Percentiles rank a stretch among this genome's conserved stretches.
These are phyloP conservation scores for Rhypophila decipiens DNA, from an alignment of 495 filamentous ascomycete genomes.

Conservation along the genomic window DNA sequence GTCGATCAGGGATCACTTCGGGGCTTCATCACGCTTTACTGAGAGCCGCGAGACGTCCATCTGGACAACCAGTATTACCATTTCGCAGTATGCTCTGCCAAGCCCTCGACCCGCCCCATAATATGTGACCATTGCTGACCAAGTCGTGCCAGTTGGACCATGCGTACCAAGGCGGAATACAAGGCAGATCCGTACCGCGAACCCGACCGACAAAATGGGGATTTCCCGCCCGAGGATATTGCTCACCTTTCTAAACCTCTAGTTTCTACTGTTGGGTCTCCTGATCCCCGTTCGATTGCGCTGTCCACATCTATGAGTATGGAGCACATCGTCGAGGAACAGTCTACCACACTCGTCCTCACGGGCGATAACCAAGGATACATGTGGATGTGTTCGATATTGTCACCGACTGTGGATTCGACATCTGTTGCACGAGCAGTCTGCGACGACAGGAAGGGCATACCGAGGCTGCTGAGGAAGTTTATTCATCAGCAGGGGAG, in stretches of 20 bases:
- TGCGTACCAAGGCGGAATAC: constrained; percentile 4
- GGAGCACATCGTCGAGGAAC: constrained; percentile 7
- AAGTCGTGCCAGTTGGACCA: constrained; percentile 5
- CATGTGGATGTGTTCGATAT: constrained; percentile 8
- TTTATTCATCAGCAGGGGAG: constrained; percentile 11
- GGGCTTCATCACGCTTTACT: constrained; percentile 7
- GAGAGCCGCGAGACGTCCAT: constrained; percentile 2
- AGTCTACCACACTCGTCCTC: constrained; percentile 5
- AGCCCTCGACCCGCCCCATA: no score
- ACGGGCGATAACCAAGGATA: constrained; percentile 6
- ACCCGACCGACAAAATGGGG: constrained; percentile 7
- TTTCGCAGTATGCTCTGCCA: constrained; percentile 8
- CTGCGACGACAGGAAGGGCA: not conserved
- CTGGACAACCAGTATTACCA: constrained; percentile 11
- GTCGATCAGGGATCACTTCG: constrained; percentile 9
- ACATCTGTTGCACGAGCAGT: not conserved
- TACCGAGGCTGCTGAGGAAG: not conserved
- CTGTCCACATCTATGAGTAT: not conserved
- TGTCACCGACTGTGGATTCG: not conserved
- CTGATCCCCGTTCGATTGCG: no score
- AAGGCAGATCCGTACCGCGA: not conserved
- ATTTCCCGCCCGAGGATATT: constrained; percentile 12
- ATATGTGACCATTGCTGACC: no score
- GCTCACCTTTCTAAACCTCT: not conserved
- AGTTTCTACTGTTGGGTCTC: no score